Base-by-base conservation (phyloP, 805 yeast species). In the Candida chilensis region DNA sequence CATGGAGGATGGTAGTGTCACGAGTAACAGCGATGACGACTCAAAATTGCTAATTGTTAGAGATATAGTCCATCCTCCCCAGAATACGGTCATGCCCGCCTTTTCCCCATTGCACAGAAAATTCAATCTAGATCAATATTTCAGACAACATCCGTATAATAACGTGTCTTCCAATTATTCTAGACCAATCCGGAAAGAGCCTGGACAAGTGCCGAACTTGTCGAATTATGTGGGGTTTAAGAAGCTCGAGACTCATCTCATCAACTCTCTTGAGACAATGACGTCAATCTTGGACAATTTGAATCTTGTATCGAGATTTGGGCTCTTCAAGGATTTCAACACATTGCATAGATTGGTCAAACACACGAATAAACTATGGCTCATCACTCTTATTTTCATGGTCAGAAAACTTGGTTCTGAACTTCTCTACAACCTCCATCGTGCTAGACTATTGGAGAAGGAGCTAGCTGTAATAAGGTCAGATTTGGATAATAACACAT, bases 201-300 rank as follows among this genome's bases (percentile, higher is more conserved):
- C 21, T 19, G 21, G 10, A 19, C 21, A 19, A 19, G 11, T 19
- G 8, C 8, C 21, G 8, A 19, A 11, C 11, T 19, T 19, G 21
- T 8, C 11, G 11, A 19, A 19, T 19, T n/a, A n/a, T n/a, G n/a
- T n/a, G n/a, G n/a, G n/a, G n/a, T 22, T 22, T 22, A 6, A 7
- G 13, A 22, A 22, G 12, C 7, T 22, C 6, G 25, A 22, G 13
- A 22, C 11, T 22, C 7, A 11, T 6, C 11, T 41, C 16, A 32
- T 41, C 6, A 29, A 35, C 16, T n/a, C 35, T 4, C 16, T 41
- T 16, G 44, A 41, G 19, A 30, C 35, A 4, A 15, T 36, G 4
- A 38, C 42, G 1, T 36, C 43, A 1, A 10, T 41, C 1, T 27
- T 41, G 38, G 44, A 41, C 32, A 41, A 41, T 15, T 16, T 40